These are phyloP conservation scores for Typha latifolia DNA, from an alignment of 176 grass and related monocot genomes.

Conservation along the genomic window DNA sequence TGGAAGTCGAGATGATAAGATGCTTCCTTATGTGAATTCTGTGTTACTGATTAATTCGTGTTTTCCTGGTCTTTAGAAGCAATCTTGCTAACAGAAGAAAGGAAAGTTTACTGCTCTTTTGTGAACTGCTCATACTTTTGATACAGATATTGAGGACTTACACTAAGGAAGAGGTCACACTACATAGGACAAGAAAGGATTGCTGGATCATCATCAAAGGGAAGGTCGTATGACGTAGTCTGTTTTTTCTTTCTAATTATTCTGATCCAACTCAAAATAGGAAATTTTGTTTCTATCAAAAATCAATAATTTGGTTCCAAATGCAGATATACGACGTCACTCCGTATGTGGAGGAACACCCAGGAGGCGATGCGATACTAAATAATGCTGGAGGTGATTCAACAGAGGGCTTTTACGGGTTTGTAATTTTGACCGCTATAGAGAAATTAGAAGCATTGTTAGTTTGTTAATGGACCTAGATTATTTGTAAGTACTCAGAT, in stretches of 20 bases:
- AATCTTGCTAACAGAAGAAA: too few relatives aligned
- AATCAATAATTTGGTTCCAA: slow-evolving; percentile 4
- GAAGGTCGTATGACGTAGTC: slow-evolving; percentile 34
- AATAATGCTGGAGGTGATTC: slow-evolving; percentile 85
- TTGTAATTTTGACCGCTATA: slow-evolving; percentile 1
- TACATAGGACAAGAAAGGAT: slow-evolving; percentile 61
- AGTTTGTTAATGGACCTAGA: too few relatives aligned
- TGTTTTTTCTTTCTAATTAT: neutral
- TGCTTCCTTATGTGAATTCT: too few relatives aligned
- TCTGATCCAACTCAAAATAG: neutral
- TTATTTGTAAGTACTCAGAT: too few relatives aligned
- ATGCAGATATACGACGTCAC: slow-evolving; percentile 74
- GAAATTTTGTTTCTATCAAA: neutral
- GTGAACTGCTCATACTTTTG: neutral
- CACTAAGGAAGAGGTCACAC: slow-evolving; percentile 57
- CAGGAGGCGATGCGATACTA: slow-evolving; percentile 70
- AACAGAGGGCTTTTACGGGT: slow-evolving; percentile 73
- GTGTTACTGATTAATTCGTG: too few relatives aligned
- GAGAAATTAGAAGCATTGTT: too few relatives aligned
- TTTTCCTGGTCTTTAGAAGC: too few relatives aligned
- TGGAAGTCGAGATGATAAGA: too few relatives aligned
- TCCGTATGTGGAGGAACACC: slow-evolving; percentile 83
- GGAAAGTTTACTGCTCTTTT: too few relatives aligned
- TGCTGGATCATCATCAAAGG: slow-evolving; percentile 81
- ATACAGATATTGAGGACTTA: slow-evolving; percentile 32